Evolutionary conservation across 345 rosid species (phyloP).

Genomic region (Linum usitatissimum): DNA sequence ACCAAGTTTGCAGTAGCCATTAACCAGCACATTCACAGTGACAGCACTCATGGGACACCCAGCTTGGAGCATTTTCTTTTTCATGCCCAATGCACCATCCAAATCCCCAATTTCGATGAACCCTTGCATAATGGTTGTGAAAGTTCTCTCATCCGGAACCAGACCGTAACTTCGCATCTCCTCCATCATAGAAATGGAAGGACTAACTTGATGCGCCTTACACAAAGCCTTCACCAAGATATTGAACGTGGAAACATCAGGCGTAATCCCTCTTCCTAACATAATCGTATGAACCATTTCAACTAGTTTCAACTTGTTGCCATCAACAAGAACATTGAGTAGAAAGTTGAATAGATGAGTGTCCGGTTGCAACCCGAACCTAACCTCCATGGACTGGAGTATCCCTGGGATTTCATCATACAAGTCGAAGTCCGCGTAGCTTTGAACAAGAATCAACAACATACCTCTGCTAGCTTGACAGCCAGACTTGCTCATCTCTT

Average conservation of each 20-base stretch:
- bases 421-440: slow-evolving; percentile 49
- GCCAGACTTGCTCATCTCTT: slow-evolving; percentile 40
- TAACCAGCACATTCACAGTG: slow-evolving; percentile 71
- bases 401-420: slow-evolving; percentile 42
- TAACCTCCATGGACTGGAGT: slow-evolving; percentile 47
- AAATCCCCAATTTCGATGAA: slow-evolving; percentile 70
- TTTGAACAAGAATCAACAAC: slow-evolving; percentile 45
- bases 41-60: slow-evolving; percentile 48
- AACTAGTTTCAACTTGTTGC: slow-evolving; percentile 53
- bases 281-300: slow-evolving; percentile 55
- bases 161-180: slow-evolving; percentile 65
- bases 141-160: slow-evolving; percentile 72
- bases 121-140: slow-evolving; percentile 83
- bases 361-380: slow-evolving; percentile 43
- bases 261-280: slow-evolving; percentile 47
- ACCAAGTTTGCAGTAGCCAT: slow-evolving; percentile 76
- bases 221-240: slow-evolving; percentile 75
- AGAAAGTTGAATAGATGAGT: slow-evolving; percentile 58
- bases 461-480: slow-evolving; percentile 33
- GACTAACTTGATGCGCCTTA: slow-evolving; percentile 77
- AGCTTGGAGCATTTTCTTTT: slow-evolving; percentile 45
- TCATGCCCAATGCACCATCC: slow-evolving; percentile 63
- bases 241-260: slow-evolving; percentile 78
- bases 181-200: slow-evolving; percentile 77
- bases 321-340: slow-evolving; percentile 74